Conservation (phyloP, 108 stramenopile species). For the Skeletonema menzelii region DNA sequence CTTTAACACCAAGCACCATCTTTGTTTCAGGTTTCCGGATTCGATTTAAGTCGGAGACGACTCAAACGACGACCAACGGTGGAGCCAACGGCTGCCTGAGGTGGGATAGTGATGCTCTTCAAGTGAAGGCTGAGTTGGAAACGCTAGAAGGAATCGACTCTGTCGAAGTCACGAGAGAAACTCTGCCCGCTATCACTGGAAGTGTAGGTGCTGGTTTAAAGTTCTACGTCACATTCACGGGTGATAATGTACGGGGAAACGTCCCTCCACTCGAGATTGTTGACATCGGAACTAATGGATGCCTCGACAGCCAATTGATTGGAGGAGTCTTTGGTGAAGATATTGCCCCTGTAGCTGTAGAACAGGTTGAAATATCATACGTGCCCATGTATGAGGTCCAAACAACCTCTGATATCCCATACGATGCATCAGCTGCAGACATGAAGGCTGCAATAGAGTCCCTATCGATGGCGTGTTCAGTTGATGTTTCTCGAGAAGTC, state of each 20-base stretch:
- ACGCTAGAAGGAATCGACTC: slow-evolving; percentile 50
- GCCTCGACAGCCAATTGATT: slow-evolving; percentile 33
- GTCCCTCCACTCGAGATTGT: slow-evolving; percentile 57
- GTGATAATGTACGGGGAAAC: slow-evolving; percentile 69
- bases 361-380: slow-evolving; percentile 32
- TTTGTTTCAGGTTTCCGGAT: slow-evolving; percentile 52
- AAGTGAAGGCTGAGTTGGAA: slow-evolving; percentile 62
- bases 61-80: slow-evolving; percentile 40
- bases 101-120: slow-evolving; percentile 45
- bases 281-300: slow-evolving; percentile 55
- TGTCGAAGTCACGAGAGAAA: slow-evolving; percentile 43
- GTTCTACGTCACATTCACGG: slow-evolving; percentile 72
- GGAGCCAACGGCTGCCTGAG: slow-evolving; percentile 49
- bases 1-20: slow-evolving; percentile 41
- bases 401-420: slow-evolving; percentile 65
- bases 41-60: slow-evolving; percentile 46
- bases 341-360: slow-evolving; percentile 31
- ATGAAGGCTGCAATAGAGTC: slow-evolving; percentile 72
- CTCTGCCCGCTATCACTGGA: slow-evolving; percentile 13
- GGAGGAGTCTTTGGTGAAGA: slow-evolving; percentile 36
- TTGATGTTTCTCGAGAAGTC: slow-evolving; percentile 58
- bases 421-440: slow-evolving; percentile 62
- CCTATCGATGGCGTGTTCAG: slow-evolving; percentile 58
- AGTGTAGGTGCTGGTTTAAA: slow-evolving; percentile 39
- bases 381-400: slow-evolving; percentile 83